These are phyloP conservation scores for Myriosclerotinia duriaeana DNA, from an alignment of 2,329 filamentous ascomycete genomes.

Conservation along the genomic window DNA sequence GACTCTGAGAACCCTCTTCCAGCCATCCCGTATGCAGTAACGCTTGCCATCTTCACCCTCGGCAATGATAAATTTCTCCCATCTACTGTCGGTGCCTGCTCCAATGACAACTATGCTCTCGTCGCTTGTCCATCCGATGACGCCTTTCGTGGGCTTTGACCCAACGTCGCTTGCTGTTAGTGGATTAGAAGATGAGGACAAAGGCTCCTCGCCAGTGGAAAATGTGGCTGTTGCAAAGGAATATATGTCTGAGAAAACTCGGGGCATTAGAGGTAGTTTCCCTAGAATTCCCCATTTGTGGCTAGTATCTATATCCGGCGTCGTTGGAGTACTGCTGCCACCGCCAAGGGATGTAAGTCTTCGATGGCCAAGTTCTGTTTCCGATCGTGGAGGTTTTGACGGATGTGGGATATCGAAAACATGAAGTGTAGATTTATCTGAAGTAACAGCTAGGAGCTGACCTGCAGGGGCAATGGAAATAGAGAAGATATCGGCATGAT, in stretches of 20 bases:
- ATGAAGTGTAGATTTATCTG: conserved; percentile 94
- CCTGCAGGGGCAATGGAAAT: conserved; percentile 83
- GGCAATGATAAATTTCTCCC: conserved; percentile 82
- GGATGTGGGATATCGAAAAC: conserved; percentile 79
- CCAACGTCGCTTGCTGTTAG: conserved; percentile 46
- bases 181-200: conserved; percentile 58
- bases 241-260: conserved; percentile 85
- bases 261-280: conserved; percentile 79
- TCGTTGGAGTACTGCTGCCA: conserved; percentile 39
- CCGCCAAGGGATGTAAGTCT: conserved; percentile 38
- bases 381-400: conserved; percentile 43
- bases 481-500: conserved; percentile 83
- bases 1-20: conserved; percentile 71
- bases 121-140: conserved; percentile 82
- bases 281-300: conserved; percentile 85
- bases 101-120: conserved; percentile 73
- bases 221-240: conserved; percentile 81
- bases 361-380: conserved; percentile 39
- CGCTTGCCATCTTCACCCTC: conserved; percentile 67
- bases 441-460: conserved; percentile 81
- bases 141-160: conserved; percentile 69
- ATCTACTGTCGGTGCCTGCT: conserved; percentile 75
- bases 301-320: conserved; percentile 50
- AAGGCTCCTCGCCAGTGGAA: conserved; percentile 74
- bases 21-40: conserved; percentile 69